phyloP scores from a whole-genome alignment of 2,329 filamentous ascomycete species.

The Alternaria gansuensis region DNA sequence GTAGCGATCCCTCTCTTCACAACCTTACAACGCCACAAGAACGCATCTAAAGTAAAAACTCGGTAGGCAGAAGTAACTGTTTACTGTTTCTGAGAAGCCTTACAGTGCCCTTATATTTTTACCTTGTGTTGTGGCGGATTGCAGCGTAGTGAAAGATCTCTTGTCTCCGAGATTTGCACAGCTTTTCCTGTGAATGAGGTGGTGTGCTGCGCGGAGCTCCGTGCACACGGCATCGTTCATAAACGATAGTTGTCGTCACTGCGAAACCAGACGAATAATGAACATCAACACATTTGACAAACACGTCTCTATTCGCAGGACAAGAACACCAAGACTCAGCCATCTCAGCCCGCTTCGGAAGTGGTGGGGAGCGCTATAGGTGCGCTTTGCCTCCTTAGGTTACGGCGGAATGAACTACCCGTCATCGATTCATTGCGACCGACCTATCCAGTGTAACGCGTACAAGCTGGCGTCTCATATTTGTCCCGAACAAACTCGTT shows the following conservation, averaged over 20 bases:
- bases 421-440: conserved; percentile 18
- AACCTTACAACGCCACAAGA: too few relatives aligned
- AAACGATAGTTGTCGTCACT: neutral
- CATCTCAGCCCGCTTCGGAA: neutral
- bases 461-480: conserved; percentile 6
- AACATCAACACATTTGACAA: neutral
- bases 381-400: conserved; percentile 10
- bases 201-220: neutral
- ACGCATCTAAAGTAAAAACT: too few relatives aligned
- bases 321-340: conserved; percentile 1
- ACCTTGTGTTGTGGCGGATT: too few relatives aligned
- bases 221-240: conserved; percentile 2
- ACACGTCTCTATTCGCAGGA: neutral
- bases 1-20: too few relatives aligned
- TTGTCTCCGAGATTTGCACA: too few relatives aligned
- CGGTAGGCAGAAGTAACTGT: too few relatives aligned
- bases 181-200: too few relatives aligned
- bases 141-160: too few relatives aligned
- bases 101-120: too few relatives aligned
- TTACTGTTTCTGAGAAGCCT: too few relatives aligned
- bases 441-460: conserved; percentile 10
- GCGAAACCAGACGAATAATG: neutral
- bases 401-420: conserved; percentile 11
- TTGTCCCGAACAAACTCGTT: conserved; percentile 1
- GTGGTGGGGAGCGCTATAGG: conserved; percentile 7